Conservation (phyloP, 345 rosid genomes). For the Acer campestre region DNA sequence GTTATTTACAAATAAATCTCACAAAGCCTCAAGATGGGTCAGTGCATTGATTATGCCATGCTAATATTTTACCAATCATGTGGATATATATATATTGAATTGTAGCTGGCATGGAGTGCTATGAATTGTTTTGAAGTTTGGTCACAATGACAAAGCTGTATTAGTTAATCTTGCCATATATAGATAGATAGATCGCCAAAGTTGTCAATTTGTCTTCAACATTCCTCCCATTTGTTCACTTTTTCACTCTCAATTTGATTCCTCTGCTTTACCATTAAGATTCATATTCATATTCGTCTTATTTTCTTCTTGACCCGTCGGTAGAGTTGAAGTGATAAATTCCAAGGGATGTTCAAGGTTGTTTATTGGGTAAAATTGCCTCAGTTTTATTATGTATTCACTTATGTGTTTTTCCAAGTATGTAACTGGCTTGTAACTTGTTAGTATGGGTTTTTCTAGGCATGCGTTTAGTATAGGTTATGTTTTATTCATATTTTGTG, state of each 20-base stretch:
- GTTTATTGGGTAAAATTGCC: no score
- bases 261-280: slow-evolving; percentile 22
- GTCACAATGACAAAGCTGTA: not conserved
- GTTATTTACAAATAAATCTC: no score
- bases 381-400: no score
- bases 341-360: no score
- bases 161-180: not conserved
- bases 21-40: no score
- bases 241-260: slow-evolving; percentile 8
- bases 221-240: slow-evolving; percentile 12
- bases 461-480: no score
- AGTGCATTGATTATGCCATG: not conserved
- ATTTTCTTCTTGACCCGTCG: not conserved
- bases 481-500: no score
- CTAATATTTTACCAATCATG: not conserved
- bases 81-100: not conserved
- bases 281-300: slow-evolving; percentile 26
- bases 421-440: no score
- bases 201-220: slow-evolving; percentile 30
- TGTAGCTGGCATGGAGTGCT: not conserved
- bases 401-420: no score
- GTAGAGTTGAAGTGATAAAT: no score
- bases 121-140: not conserved
- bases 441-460: no score
- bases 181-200: slow-evolving; percentile 30